These are phyloP conservation scores for Yarrowia divulgata DNA, from an alignment of 805 yeast genomes.

Conservation along the genomic window DNA sequence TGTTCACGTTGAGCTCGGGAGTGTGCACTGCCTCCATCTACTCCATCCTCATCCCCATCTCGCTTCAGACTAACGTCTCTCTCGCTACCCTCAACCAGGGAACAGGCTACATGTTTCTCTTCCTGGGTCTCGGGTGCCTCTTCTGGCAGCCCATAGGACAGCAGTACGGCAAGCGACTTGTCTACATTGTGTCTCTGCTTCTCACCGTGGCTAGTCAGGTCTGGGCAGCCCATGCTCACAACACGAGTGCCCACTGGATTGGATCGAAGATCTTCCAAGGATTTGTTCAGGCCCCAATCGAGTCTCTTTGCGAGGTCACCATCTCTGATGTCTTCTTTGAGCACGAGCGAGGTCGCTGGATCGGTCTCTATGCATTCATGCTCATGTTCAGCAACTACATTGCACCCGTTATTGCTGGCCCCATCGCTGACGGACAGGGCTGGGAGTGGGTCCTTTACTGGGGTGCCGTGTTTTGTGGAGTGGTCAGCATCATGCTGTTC, in stretches of 20 bases:
- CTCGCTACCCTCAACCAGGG: constrained; percentile 56
- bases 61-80: constrained; percentile 52
- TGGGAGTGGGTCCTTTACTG: constrained; percentile 83
- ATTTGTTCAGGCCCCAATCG: constrained; percentile 79
- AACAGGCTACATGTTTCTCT: constrained; percentile 60
- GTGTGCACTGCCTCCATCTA: constrained; percentile 58
- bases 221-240: constrained; percentile 54
- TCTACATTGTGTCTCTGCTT: constrained; percentile 53
- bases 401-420: constrained; percentile 83
- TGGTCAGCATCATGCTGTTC: constrained; percentile 59
- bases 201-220: constrained; percentile 53
- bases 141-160: constrained; percentile 61
- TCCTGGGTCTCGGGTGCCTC: constrained; percentile 60
- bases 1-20: constrained; percentile 57
- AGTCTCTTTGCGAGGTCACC: constrained; percentile 71
- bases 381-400: constrained; percentile 79
- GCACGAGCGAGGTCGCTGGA: constrained; percentile 75
- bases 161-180: constrained; percentile 58
- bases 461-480: constrained; percentile 70
- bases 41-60: constrained; percentile 54
- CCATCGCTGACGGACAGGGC: constrained; percentile 63
- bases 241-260: constrained; percentile 52
- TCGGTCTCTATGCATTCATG: constrained; percentile 76
- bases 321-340: constrained; percentile 74
- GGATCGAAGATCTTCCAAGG: constrained; percentile 54